Evolutionary conservation across 2,329 filamentous ascomycete species (phyloP), one percentile per base, ranked within the genome.

Genomic region (Neofusicoccum laricinum): DNA sequence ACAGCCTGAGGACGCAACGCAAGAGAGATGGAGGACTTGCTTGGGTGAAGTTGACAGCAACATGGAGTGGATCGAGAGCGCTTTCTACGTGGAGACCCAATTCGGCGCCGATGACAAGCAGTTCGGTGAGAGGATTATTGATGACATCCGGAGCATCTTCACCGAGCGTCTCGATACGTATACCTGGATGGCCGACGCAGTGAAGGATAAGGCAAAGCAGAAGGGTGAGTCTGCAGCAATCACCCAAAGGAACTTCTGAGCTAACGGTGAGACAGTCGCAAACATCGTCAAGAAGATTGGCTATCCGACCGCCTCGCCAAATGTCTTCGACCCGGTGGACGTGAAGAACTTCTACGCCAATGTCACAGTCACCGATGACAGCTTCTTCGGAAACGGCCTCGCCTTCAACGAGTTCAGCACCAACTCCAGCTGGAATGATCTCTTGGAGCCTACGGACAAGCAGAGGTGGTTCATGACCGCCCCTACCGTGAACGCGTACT

Each of bases 231-330:
- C 32, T 38, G 32, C 34, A 38, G 21, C 19, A n/a, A 21, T 50
- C 25, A 4, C 6, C 10, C 25, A 30, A 8, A 10, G 25, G 8
- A 32, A 46, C 6, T 14, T 30, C 15, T 11, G 6, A 10, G 17
- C 30, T 48, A 8, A 43, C 19, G 32, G n/a, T 10, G 8, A 14
- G 12, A 6, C n/a, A 48, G 84, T 90, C 2, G 80, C 86, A 67
- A 87, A 88, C 64, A 90, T 91, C 67, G 77, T 84, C 17, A 86
- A 89, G 67, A 90, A 90, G 71, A 88, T 91, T 61, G 88, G 88
- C 1, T 90, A 89, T 69, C 87, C 88, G 1, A 86, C 84, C 1
- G 83, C 70, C 69, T 85, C 82, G 65, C 88, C 88, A 1, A 80
- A 90, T 66, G 83, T 90, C 41, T 81, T 85, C 73, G 80, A 90